Base-by-base conservation (phyloP, 2,329 filamentous ascomycete species). In the Venturiaceae sp. region DNA sequence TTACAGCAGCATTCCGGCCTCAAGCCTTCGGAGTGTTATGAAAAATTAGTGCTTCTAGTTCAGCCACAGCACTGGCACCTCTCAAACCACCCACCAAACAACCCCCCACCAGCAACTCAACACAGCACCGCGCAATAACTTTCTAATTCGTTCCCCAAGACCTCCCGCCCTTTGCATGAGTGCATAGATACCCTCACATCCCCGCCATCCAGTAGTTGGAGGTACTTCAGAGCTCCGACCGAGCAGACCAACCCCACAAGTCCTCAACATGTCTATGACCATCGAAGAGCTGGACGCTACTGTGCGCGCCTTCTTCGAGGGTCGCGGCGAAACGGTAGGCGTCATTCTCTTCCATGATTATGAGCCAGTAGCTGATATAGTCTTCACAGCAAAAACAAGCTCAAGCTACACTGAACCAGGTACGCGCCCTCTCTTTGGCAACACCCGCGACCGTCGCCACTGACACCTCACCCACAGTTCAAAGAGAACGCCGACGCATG, bases 401-500 rank as follows among this genome's bases (percentile, higher is more conserved):
- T 70, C 90, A 96, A 74, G 87, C 90, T 70, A 86, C 90, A 61
- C 78, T 97, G 71, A 96, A 96, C 76, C 90, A 95, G 83, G 90
- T 92, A 82, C 72, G 83, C 68, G 26, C 52, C 21, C 55, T 32
- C 11, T 44, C 55, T 56, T 23, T 26, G 37, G 26, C 47, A 26
- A 30, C 33, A 61, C 61, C 55, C 34, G 47, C 28, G 34, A 34
- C 53, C 30, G 60, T 61, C 65, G 67, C 52, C 68, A 36, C 62
- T 47, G 57, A 53, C 26, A 54, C 64, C 62, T 55, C 58, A 60
- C 5, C 26, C 19, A 60, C 69, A 97, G 90, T 99, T 99, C 82
- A 97, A 97, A 75, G 94, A 97, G 79, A 95, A 97, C 69, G 92
- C 92, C 60, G 94, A 99, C 78, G 87, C 94, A 61, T 99, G 94